Evolutionary conservation across 805 yeast genomes (phyloP).

Genomic region (Kluyveromyces lactis): DNA sequence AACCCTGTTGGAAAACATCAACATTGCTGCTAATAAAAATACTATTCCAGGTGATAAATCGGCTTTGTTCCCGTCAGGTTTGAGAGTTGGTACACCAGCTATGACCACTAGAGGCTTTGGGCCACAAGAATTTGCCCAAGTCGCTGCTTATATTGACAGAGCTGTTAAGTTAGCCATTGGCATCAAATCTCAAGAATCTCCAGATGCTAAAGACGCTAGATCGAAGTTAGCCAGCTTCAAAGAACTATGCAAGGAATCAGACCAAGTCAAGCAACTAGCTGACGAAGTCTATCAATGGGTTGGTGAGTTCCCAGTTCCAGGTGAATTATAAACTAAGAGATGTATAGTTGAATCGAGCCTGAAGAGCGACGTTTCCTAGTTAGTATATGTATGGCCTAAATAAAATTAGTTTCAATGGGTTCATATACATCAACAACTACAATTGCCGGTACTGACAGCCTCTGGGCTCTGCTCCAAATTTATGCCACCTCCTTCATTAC

Average conservation of each 20-base stretch:
- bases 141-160: conserved; percentile 69
- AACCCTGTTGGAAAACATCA: conserved; percentile 77
- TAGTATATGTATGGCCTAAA: conserved; percentile 1
- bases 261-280: conserved; percentile 51
- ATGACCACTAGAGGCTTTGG: conserved; percentile 95
- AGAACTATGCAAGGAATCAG: conserved; percentile 54
- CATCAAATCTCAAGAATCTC: conserved; percentile 40
- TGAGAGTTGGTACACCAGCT: conserved; percentile 97
- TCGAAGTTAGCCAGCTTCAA: conserved; percentile 62
- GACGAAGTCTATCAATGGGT: conserved; percentile 68
- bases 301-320: conserved; percentile 78
- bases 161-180: conserved; percentile 65
- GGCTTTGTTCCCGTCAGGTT: conserved; percentile 92
- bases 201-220: conserved; percentile 49
- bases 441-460: no score
- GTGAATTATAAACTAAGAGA: conserved; percentile 55
- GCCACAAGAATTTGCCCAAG: conserved; percentile 66
- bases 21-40: conserved; percentile 94
- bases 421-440: conserved; percentile 11
- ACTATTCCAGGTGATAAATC: conserved; percentile 95
- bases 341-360: no score
- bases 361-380: not conserved
- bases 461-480: conserved; percentile 1
- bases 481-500: not conserved
- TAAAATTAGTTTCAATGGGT: no score